Percentiles rank a stretch among this genome's conserved stretches.
Evolutionary conservation across 2,329 filamentous ascomycete species (phyloP).

Genomic region (Hypomyces rosellus): DNA sequence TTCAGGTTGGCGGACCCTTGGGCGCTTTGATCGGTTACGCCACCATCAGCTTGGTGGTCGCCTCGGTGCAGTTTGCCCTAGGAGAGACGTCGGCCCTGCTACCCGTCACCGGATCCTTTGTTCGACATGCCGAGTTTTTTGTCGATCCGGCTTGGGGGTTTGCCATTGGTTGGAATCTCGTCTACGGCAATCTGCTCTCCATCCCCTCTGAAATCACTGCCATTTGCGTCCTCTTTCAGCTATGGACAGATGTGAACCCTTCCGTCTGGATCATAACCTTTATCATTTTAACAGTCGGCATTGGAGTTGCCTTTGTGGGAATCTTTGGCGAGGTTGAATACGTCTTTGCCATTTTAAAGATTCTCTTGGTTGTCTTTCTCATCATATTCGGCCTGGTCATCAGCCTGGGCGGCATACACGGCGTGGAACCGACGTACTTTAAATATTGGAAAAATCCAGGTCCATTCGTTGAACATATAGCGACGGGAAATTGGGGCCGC

Average conservation of each 20-base stretch:
- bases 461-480: constrained; percentile 61
- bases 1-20: constrained; percentile 43
- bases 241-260: constrained; percentile 54
- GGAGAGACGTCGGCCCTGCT: constrained; percentile 55
- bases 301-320: constrained; percentile 52
- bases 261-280: constrained; percentile 45
- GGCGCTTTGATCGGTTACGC: constrained; percentile 46
- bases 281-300: constrained; percentile 46
- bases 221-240: constrained; percentile 55
- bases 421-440: constrained; percentile 56
- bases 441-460: constrained; percentile 64
- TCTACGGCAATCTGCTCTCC: constrained; percentile 48
- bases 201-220: constrained; percentile 58
- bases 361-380: constrained; percentile 55
- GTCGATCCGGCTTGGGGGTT: constrained; percentile 56
- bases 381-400: constrained; percentile 57
- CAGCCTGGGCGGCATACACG: constrained; percentile 55
- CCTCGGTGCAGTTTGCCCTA: constrained; percentile 52
- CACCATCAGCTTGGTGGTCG: constrained; percentile 51
- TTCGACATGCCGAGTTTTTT: constrained; percentile 53
- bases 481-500: constrained; percentile 48
- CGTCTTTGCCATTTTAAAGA: constrained; percentile 47
- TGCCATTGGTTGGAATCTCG: constrained; percentile 48
- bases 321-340: constrained; percentile 56
- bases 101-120: constrained; percentile 58